Evolutionary conservation across 1,284 basidiomycete species (phyloP).

Genomic region (Tremellales sp.): DNA sequence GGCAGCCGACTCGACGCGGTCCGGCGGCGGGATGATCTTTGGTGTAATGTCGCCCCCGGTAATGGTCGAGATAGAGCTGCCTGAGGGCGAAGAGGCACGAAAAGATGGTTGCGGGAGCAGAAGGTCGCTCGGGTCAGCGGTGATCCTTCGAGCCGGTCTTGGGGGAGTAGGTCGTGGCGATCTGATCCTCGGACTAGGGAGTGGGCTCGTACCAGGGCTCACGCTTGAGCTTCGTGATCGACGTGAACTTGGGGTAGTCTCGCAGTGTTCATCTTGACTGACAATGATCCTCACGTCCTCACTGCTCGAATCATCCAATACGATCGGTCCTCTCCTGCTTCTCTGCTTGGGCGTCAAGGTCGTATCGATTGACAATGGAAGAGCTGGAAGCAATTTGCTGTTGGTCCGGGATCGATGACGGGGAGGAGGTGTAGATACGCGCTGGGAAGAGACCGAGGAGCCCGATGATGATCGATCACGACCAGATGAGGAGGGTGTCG

Average conservation of each 20-base stretch:
- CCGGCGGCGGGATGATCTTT: background rate
- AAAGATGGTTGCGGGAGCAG: conserved; percentile 12
- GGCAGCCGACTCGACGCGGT: background rate
- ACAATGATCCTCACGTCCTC: conserved; percentile 10
- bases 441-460: conserved; percentile 8
- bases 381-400: conserved; percentile 17
- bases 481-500: conserved; percentile 5
- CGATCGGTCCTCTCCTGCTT: background rate
- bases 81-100: conserved; percentile 17
- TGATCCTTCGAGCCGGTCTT: background rate
- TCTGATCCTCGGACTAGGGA: background rate
- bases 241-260: background rate
- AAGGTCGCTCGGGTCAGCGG: conserved; percentile 7
- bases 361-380: conserved; percentile 13
- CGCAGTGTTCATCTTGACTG: too few relatives aligned
- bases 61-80: conserved; percentile 24
- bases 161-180: background rate
- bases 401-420: conserved; percentile 7
- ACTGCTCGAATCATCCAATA: conserved; percentile 4
- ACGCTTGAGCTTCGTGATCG: background rate
- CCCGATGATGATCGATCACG: background rate
- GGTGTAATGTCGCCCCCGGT: conserved; percentile 8
- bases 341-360: background rate
- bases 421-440: conserved; percentile 12
- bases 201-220: background rate